Conservation (phyloP, 2,329 filamentous ascomycete species). For the Fusarium domesticum region DNA sequence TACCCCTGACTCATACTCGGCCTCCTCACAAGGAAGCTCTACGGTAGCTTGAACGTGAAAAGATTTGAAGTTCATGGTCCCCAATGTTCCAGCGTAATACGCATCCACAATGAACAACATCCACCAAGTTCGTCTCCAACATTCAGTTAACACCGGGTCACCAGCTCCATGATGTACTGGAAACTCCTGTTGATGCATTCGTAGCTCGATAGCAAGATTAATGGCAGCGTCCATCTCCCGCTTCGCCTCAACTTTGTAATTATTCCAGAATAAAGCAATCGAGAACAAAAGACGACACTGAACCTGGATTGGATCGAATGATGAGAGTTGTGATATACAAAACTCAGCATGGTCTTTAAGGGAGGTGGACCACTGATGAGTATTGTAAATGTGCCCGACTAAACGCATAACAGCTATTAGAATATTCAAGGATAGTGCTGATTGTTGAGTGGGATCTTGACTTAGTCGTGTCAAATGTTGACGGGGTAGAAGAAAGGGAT, state of each 20-base stretch:
- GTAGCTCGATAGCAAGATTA: conserved; percentile 56
- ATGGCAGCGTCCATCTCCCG: conserved; percentile 47
- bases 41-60: conserved; percentile 50
- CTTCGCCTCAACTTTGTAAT: conserved; percentile 25
- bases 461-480: conserved; percentile 12
- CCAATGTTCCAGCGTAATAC: conserved; percentile 33
- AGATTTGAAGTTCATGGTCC: conserved; percentile 27
- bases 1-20: conserved; percentile 46
- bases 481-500: conserved; percentile 29
- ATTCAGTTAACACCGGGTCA: conserved; percentile 52
- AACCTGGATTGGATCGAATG: conserved; percentile 30
- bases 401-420: conserved; percentile 31
- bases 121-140: conserved; percentile 71
- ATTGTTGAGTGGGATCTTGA: conserved; percentile 6
- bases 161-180: conserved; percentile 46
- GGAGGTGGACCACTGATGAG: conserved; percentile 10
- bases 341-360: conserved; percentile 8
- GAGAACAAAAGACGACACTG: conserved; percentile 39
- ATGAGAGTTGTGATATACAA: conserved; percentile 2
- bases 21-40: conserved; percentile 63
- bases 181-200: conserved; percentile 56
- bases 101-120: conserved; percentile 62
- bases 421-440: conserved; percentile 13
- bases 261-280: conserved; percentile 35
- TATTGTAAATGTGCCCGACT: conserved; percentile 35